Base-by-base conservation (phyloP, 495 filamentous ascomycete genomes). In the Neurospora tetraspora region DNA sequence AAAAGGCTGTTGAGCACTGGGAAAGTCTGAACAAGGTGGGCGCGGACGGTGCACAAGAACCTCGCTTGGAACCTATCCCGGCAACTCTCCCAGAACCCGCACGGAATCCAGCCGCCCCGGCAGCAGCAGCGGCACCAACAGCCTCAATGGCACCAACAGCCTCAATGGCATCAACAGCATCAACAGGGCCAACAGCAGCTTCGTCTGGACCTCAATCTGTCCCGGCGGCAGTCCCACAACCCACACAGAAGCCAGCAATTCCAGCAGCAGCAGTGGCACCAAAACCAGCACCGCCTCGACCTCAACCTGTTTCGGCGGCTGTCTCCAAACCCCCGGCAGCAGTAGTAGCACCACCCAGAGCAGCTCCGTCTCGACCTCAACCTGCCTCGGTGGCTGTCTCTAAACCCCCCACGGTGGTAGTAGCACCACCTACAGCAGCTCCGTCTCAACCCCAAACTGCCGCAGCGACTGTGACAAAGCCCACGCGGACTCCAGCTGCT, bases 1-100 rank as follows among this genome's bases (percentile, higher is more conserved):
- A 45, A 14, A 74, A 72, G 20, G 78, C 77, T 4, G 45, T 72
- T 14, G 53, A 74, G n/a, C 74, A 78, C 10, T 77, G 74, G 39
- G 43, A 65, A 65, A 36, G 27, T 31, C n/a, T 42, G 31, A 71
- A 40, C 31, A 59, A 27, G 31, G 42, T n/a, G 3, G 34, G 14
- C 7, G 6, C 23, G 31, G n/a, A n/a, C n/a, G 14, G 14, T 65
- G 27, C 31, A 36, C 14, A 34, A 34, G 12, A 65, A 65, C 53
- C 53, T 65, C 53, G 53, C 6, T 7, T 65, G 53, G 53, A 34
- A 34, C 27, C 53, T 9, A 34, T 34, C 6, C 14, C 27, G 53
- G 12, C 14, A 61, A 61, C 11, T 34, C 53, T 61, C 27, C 14
- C 53, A 34, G 53, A 61, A 34, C 53, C 27, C 23, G 12, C 27